Base-by-base conservation (phyloP, 169 alveolate genomes). In the Plasmodium blacklocki region DNA sequence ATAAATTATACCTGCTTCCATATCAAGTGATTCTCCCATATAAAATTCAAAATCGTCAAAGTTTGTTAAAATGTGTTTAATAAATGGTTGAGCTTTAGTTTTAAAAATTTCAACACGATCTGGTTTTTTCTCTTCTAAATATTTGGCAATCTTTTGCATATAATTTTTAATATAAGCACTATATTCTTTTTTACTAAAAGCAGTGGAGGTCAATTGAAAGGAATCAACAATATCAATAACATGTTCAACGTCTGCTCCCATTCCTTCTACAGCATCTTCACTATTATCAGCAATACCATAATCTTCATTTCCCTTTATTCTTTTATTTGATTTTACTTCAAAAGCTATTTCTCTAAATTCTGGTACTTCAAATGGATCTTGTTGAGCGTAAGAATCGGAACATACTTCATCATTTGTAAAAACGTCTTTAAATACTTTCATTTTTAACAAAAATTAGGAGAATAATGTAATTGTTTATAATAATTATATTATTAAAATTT, bases 171-270 rank as follows among this genome's bases (percentile, higher is more conserved):
- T 95, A 94, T 96, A 97, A 54, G 96, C 88, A 64, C 96, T 94
- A 93, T 95, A 97, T 80, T 96, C 98, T 75, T 96, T 96, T 96
- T 97, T 97, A 72, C 97, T 94, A 86, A 97, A 95, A 72, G 97
- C 93, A 19, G 98, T 96, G 60, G 96, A 96, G 76, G 95, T 96
- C 64, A 96, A 95, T 88, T 95, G 94, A 96, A 97, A 97, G 58
- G 98, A 96, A 78, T 97, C 99, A 56, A 97, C 95, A 45, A 97
- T 91, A 72, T 97, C 99, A 78, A 96, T 94, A 19, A 97, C 98
- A 19, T 95, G 95, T 85, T 96, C 98, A 7, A 95, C 97, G 9
- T 88, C 94, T 49, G 96, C 95, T 89, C 95, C 97, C 64, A 91
- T 94, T 50, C 92, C 96, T 39, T 88, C 95, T 45, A 88, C 96